Conservation (phyloP, 2,329 filamentous ascomycete genomes). For the Botrytis hyacinthi region DNA sequence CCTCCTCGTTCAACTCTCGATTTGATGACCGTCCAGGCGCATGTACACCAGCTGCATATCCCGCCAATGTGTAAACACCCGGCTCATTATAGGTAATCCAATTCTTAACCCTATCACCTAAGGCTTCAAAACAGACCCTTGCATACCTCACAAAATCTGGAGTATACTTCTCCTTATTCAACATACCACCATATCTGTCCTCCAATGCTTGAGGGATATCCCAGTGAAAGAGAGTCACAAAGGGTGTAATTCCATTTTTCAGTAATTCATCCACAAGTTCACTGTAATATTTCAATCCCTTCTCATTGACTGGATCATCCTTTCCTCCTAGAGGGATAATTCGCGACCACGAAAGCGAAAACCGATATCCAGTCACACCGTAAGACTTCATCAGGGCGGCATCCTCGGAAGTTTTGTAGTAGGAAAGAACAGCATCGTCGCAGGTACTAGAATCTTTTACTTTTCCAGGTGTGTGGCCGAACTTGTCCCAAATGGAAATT, state of each 20-base stretch:
- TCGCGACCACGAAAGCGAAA: slow-evolving; percentile 79
- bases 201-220: slow-evolving; percentile 78
- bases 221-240: slow-evolving; percentile 84
- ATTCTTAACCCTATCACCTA: slow-evolving; percentile 69
- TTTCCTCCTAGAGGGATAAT: slow-evolving; percentile 80
- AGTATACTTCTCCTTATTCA: slow-evolving; percentile 77
- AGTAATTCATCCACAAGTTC: slow-evolving; percentile 74
- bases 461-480: slow-evolving; percentile 75
- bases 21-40: slow-evolving; percentile 79
- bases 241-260: slow-evolving; percentile 71
- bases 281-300: slow-evolving; percentile 72
- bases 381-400: slow-evolving; percentile 72
- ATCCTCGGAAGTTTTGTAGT: slow-evolving; percentile 73
- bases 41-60: slow-evolving; percentile 73
- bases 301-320: slow-evolving; percentile 75
- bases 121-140: slow-evolving; percentile 68
- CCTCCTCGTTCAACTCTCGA: slow-evolving; percentile 63
- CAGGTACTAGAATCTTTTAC: slow-evolving; percentile 74
- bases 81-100: slow-evolving; percentile 92
- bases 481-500: slow-evolving; percentile 82
- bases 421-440: slow-evolving; percentile 77
- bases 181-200: slow-evolving; percentile 74
- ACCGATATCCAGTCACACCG: slow-evolving; percentile 72
- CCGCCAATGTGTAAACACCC: slow-evolving; percentile 77
- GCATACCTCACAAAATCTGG: slow-evolving; percentile 79